Percentiles rank a stretch among this genome's conserved stretches.
Conservation (phyloP, 73 alveolate species). For the Paramecium biaurelia region DNA sequence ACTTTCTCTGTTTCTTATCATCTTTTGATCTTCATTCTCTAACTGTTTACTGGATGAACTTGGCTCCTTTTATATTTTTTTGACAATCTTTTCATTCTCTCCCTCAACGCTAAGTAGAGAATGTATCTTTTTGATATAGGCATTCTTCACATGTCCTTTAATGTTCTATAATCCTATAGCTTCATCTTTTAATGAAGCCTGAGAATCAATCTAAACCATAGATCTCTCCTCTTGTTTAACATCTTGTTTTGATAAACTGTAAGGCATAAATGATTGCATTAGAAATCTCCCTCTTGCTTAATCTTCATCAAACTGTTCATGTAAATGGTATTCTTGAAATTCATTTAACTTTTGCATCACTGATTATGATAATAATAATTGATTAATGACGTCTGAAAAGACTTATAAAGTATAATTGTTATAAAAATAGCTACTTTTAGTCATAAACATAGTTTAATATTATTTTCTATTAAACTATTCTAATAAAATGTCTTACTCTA, state of each 20-base stretch:
- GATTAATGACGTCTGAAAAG: slow-evolving; percentile 18
- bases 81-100: slow-evolving; percentile 19
- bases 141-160: slow-evolving; percentile 61
- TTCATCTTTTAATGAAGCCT: background rate
- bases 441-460: background rate
- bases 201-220: slow-evolving; percentile 6
- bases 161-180: slow-evolving; percentile 34
- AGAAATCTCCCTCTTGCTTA: background rate
- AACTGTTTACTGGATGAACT: background rate
- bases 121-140: slow-evolving; percentile 56
- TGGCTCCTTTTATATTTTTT: background rate
- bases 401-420: background rate
- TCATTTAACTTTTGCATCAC: slow-evolving; percentile 35
- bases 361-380: background rate
- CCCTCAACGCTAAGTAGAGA: slow-evolving; percentile 44
- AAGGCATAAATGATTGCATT: background rate
- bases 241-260: background rate
- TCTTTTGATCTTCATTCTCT: slow-evolving; percentile 55
- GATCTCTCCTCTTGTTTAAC: slow-evolving; percentile 23
- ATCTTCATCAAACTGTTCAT: slow-evolving; percentile 6
- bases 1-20: slow-evolving; percentile 65
- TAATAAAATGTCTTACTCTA: too few relatives aligned
- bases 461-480: background rate
- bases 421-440: background rate
- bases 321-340: slow-evolving; percentile 13